Conservation (phyloP, 805 yeast species). For the Starmerella apis region DNA sequence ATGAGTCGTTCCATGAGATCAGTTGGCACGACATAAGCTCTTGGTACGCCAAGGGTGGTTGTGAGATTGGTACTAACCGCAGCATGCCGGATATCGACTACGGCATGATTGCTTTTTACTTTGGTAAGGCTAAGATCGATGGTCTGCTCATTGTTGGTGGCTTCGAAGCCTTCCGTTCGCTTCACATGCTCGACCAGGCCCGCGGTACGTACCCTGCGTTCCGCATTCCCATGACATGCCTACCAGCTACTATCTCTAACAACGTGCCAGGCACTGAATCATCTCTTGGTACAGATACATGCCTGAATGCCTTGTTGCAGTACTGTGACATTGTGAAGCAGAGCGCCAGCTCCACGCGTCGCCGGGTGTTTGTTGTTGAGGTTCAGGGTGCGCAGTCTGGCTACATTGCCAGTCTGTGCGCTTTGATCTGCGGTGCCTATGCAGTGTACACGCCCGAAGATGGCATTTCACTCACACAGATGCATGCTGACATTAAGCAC, state of each 20-base stretch:
- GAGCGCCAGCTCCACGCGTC: constrained; percentile 87
- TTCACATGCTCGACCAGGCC: constrained; percentile 70
- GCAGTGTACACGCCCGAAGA: constrained; percentile 88
- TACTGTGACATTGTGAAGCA: constrained; percentile 95
- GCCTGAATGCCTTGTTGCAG: constrained; percentile 77
- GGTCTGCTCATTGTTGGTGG: constrained; percentile 92
- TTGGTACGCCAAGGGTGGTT: constrained; percentile 87
- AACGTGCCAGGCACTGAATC: constrained; percentile 99
- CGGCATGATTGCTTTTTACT: constrained; percentile 85
- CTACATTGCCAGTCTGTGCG: constrained; percentile 76
- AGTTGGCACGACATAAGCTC: constrained; percentile 79
- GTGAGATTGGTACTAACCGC: constrained; percentile 94
- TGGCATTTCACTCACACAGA: constrained; percentile 53
- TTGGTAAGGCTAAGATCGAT: constrained; percentile 78
- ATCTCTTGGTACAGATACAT: constrained; percentile 90
- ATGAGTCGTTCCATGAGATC: constrained; percentile 67
- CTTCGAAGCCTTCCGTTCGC: constrained; percentile 85
- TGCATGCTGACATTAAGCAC: constrained; percentile 65
- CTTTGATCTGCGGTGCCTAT: constrained; percentile 81
- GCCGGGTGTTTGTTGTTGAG: constrained; percentile 90
- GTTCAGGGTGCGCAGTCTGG: constrained; percentile 98
- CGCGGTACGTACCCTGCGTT: constrained; percentile 76
- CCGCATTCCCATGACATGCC: constrained; percentile 83
- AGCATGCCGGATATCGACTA: constrained; percentile 69
- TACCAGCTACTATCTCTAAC: constrained; percentile 94